A percentile compares a stretch with the other conserved stretches of the same genome.
Evolutionary conservation across 176 grass and related monocot genomes (phyloP).

Genomic region (Ensete glaucum): DNA sequence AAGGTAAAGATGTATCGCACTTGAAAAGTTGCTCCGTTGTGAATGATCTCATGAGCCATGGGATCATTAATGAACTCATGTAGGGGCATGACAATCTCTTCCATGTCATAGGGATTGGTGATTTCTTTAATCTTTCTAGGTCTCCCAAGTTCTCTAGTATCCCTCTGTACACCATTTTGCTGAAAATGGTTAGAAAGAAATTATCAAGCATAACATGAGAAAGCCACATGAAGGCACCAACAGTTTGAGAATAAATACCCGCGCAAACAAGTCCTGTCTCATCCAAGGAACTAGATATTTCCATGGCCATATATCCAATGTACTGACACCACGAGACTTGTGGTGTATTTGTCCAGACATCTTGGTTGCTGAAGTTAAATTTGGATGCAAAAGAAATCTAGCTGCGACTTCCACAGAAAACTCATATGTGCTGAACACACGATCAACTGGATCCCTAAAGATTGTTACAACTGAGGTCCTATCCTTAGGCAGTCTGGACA

Average conservation of each 20-base stretch:
- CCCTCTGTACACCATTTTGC: slow-evolving; percentile 43
- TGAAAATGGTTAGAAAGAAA: slow-evolving; percentile 14
- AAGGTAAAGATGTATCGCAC: slow-evolving; percentile 17
- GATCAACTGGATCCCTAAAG: slow-evolving; percentile 79
- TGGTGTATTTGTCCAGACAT: slow-evolving; percentile 45
- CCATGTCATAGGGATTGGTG: slow-evolving; percentile 57
- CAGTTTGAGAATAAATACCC: slow-evolving; percentile 38
- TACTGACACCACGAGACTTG: slow-evolving; percentile 63
- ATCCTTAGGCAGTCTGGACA: slow-evolving; percentile 71
- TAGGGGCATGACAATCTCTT: slow-evolving; percentile 92
- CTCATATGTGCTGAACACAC: slow-evolving; percentile 93
- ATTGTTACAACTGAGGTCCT: slow-evolving; percentile 91
- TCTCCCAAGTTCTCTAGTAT: slow-evolving; percentile 37
- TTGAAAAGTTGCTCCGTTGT: slow-evolving; percentile 97
- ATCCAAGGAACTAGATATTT: slow-evolving; percentile 99
- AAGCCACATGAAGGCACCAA: neutral
- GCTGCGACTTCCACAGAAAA: slow-evolving; percentile 94
- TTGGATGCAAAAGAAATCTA: slow-evolving; percentile 80
- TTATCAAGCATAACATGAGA: neutral
- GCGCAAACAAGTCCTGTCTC: slow-evolving; percentile 76
- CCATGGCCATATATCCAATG: slow-evolving; percentile 98
- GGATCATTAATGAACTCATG: slow-evolving; percentile 79
- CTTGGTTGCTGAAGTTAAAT: slow-evolving; percentile 69
- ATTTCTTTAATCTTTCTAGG: slow-evolving; percentile 33
- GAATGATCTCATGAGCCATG: slow-evolving; percentile 87